These are phyloP conservation scores for Astraeus odoratus DNA, from an alignment of 768 basidiomycete genomes.

Conservation along the genomic window DNA sequence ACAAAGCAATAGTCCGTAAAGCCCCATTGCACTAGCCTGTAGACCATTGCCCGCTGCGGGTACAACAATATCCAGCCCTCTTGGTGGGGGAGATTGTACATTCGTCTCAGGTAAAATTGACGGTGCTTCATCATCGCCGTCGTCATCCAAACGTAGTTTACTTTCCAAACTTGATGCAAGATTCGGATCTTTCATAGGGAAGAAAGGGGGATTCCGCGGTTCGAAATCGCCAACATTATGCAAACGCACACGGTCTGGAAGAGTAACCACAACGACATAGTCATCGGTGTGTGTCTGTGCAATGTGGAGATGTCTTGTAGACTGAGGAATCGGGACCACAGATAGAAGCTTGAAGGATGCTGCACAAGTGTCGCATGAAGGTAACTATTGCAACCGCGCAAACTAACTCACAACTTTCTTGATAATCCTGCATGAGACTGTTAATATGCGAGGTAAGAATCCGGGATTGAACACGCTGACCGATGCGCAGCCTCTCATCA, in stretches of 20 bases:
- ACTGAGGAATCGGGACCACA: conserved; percentile 36
- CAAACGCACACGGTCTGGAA: conserved; percentile 34
- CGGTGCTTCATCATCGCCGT: conserved; percentile 15
- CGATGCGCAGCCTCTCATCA: conserved; percentile 52
- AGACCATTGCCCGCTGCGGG: conserved; percentile 20
- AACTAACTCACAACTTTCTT: conserved; percentile 56
- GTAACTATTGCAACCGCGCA: not conserved
- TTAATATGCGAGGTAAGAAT: conserved; percentile 1
- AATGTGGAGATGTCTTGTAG: conserved; percentile 31
- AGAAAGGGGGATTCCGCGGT: conserved; percentile 36
- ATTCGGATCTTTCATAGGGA: conserved; percentile 32
- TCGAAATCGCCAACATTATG: conserved; percentile 42
- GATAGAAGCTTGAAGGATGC: conserved; percentile 64
- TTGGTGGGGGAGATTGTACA: conserved; percentile 13
- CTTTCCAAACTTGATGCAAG: conserved; percentile 15
- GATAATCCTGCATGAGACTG: conserved; percentile 53
- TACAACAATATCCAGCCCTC: conserved; percentile 18
- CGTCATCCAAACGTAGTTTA: conserved; percentile 23
- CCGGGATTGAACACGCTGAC: conserved; percentile 33
- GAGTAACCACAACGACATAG: conserved; percentile 46
- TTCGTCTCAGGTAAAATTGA: conserved; percentile 1
- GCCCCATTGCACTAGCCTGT: conserved; percentile 36
- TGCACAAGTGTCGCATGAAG: conserved; percentile 20
- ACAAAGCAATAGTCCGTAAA: conserved; percentile 30
- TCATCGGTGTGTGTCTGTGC: conserved; percentile 41